Base-by-base conservation (phyloP, 164 flowering plant genomes). In the Chimonanthus salicifolius region DNA sequence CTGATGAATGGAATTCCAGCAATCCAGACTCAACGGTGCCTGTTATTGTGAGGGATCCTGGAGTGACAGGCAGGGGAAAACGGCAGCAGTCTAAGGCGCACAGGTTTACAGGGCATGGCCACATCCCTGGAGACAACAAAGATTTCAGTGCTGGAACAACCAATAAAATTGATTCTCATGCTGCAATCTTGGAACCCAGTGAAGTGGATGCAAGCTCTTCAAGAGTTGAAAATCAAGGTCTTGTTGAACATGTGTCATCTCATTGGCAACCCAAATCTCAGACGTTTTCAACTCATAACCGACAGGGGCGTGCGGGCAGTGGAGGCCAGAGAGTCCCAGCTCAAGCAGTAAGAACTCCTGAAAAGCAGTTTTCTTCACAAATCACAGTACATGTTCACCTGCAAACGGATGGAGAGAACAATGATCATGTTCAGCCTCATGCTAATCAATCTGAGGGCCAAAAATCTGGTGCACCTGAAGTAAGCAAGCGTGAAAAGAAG, bases 231-330 rank as follows among this genome's bases (percentile, higher is more conserved):
- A 83, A 50, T 68, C 85, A 80, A 49, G 79, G 64, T 50, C 77
- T n/a, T 72, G 83, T 78, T 33, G 92, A 87, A 60, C 84, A 82
- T 7, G 44, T 80, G 4, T 60, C 83, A 58, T 80, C 95, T 75
- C 94, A 91, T 13, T 91, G 98, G 98, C 92, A 91, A 80, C 94
- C 98, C 49, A 95, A 92, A 74, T 74, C 88, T 50, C 92, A 85
- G 71, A 68, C 78, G 3, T 49, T 49, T 77, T 43, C 79, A 1
- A 70, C 73, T 10, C 71, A 78, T 64, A 82, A 81, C 76, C 83
- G 80, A 33, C 80, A 82, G n/a, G 87, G 81, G 77, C 80, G 72
- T 75, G 73, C 80, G 73, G 70, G 68, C 58, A 73, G 47, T 74
- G 82, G 83, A 62, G 75, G 79, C 72, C 86, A 83, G 74, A 77